Percentiles rank a stretch among this genome's conserved stretches.
Conservation (phyloP, 73 alveolate species). For the Symbiodinium natans region DNA sequence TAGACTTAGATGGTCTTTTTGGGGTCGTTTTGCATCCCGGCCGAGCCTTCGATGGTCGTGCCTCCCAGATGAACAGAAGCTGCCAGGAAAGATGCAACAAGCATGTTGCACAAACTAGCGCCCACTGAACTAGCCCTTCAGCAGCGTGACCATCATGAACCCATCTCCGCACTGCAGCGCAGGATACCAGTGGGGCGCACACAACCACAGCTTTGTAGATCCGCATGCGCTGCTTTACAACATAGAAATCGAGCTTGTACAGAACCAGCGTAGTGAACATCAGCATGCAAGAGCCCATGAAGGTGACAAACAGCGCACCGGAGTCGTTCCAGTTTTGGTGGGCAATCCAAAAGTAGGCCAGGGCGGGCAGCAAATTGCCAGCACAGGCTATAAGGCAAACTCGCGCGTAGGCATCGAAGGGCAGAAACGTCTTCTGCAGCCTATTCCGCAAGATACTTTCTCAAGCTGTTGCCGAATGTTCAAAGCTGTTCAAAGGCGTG, state of each 20-base stretch:
- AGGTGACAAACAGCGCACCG: background rate
- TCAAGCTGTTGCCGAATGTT: too few relatives aligned
- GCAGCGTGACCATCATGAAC: background rate
- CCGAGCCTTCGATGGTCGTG: constrained; percentile 58
- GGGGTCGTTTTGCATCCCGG: too few relatives aligned
- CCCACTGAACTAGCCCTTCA: constrained; percentile 27
- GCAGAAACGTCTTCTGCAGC: constrained; percentile 65
- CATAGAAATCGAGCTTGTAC: constrained; percentile 64
- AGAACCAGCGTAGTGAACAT: constrained; percentile 78
- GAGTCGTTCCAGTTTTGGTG: background rate
- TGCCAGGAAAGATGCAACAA: constrained; percentile 10
- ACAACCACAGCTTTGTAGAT: constrained; percentile 65
- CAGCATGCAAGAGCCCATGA: background rate
- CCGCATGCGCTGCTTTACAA: constrained; percentile 61
- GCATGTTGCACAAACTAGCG: constrained; percentile 26
- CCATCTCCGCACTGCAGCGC: constrained; percentile 40
- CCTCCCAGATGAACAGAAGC: constrained; percentile 52
- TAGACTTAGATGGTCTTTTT: too few relatives aligned
- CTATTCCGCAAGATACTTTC: too few relatives aligned
- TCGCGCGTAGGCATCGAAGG: constrained; percentile 79
- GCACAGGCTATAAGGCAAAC: constrained; percentile 65
- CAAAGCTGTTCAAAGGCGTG: too few relatives aligned
- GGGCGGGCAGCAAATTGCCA: constrained; percentile 54
- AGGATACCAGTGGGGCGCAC: constrained; percentile 44
- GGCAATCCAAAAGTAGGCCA: constrained; percentile 24